Conservation (phyloP, 129 eudicot species). For the Calendula officinalis region DNA sequence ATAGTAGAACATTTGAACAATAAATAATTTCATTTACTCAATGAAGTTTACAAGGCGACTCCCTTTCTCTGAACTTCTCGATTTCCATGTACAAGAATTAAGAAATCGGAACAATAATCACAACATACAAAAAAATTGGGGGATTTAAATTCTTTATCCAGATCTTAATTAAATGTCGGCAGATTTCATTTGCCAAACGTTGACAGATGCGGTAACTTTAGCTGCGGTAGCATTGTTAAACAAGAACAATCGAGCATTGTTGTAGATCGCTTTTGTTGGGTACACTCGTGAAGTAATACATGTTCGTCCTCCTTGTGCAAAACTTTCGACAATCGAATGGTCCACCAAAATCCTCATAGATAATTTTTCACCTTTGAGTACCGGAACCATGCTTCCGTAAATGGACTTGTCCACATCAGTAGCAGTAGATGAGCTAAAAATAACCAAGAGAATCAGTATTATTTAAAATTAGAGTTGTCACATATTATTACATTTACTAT, state of each 20-base stretch:
- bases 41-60: slow-evolving; percentile 13
- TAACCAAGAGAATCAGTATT: too few relatives aligned
- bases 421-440: slow-evolving; percentile 65
- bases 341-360: slow-evolving; percentile 77
- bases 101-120: slow-evolving; percentile 4
- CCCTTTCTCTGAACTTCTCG: slow-evolving; percentile 8
- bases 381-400: slow-evolving; percentile 71
- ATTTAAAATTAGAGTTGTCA: too few relatives aligned
- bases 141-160: neutral
- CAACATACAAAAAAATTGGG: slow-evolving; percentile 11
- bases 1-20: too few relatives aligned
- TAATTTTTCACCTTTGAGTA: slow-evolving; percentile 66
- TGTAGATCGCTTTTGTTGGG: slow-evolving; percentile 60
- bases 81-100: slow-evolving; percentile 22
- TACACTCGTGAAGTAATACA: slow-evolving; percentile 67
- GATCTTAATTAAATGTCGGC: slow-evolving; percentile 28
- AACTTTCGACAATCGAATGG: slow-evolving; percentile 85
- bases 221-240: slow-evolving; percentile 75
- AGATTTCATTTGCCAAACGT: slow-evolving; percentile 73
- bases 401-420: slow-evolving; percentile 55
- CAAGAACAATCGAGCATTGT: slow-evolving; percentile 49
- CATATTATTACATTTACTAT: neutral
- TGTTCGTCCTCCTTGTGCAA: slow-evolving; percentile 72
- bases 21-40: neutral
- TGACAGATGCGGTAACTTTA: slow-evolving; percentile 44